These are phyloP conservation scores for Tetrahymena thermophila DNA, from an alignment of 73 alveolate species.

Conservation along the genomic window DNA sequence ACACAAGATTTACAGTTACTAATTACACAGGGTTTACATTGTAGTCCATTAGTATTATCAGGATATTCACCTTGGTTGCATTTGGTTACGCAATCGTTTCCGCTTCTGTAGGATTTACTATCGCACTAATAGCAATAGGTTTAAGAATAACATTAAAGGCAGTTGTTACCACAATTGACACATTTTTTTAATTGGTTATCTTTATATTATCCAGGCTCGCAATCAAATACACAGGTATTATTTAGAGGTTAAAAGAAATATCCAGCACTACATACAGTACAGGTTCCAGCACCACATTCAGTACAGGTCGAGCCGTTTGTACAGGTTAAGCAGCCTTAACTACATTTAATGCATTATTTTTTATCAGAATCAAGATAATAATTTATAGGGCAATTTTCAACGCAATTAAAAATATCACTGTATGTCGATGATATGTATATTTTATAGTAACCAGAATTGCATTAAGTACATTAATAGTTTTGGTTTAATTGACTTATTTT, in stretches of 20 bases:
- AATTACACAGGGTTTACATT: neutral
- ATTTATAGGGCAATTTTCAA: neutral
- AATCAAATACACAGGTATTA: neutral
- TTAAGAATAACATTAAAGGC: neutral
- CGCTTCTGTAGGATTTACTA: neutral
- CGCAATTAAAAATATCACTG: neutral
- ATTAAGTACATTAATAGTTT: neutral
- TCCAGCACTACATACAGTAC: neutral
- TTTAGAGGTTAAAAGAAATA: neutral
- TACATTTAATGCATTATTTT: neutral
- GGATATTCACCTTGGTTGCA: neutral
- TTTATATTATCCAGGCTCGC: neutral
- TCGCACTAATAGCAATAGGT: neutral
- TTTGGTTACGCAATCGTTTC: neutral
- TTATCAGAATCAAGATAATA: neutral
- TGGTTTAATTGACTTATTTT: neutral
- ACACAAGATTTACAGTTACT: neutral
- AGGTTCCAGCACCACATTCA: neutral
- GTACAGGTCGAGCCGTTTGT: no score
- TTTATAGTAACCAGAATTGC: neutral
- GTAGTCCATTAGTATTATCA: neutral
- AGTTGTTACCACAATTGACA: neutral
- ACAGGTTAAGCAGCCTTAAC: no score
- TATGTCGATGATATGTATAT: neutral
- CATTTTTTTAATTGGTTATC: neutral